These are phyloP conservation scores for Ophiostoma sp. DNA, from an alignment of 2,329 filamentous ascomycete genomes.

Conservation along the genomic window DNA sequence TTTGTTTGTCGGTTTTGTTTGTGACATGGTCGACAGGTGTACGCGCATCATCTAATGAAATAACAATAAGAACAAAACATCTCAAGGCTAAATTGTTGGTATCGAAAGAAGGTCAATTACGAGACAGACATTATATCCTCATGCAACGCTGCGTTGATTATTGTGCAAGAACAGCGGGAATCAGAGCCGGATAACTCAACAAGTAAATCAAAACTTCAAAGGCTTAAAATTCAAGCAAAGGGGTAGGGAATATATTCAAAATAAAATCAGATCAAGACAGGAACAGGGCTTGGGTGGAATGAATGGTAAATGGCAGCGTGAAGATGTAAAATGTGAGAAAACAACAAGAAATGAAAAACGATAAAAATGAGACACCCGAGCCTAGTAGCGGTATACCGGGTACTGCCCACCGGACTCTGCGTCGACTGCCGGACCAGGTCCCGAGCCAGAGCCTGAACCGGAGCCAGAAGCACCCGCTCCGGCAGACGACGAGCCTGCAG, in stretches of 20 bases:
- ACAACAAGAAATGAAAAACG: background rate
- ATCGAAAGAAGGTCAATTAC: background rate
- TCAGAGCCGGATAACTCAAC: background rate
- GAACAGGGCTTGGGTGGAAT: background rate
- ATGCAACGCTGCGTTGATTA: background rate
- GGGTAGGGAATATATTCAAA: background rate
- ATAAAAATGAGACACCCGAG: background rate
- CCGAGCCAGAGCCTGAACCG: slow-evolving; percentile 5
- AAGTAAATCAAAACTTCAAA: background rate
- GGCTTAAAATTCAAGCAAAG: background rate
- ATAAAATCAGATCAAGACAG: background rate
- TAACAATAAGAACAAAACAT: background rate
- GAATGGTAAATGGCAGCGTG: background rate
- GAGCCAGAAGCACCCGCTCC: slow-evolving; percentile 8
- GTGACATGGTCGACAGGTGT: background rate
- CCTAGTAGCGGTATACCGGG: slow-evolving; percentile 19
- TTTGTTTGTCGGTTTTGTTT: background rate
- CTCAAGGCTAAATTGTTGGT: background rate
- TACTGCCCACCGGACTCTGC: slow-evolving; percentile 12
- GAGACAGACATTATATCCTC: background rate
- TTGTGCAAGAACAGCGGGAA: background rate
- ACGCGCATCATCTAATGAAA: background rate
- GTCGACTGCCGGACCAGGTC: slow-evolving; percentile 15
- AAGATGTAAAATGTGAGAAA: background rate
- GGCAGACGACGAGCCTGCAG: background rate